Base-by-base conservation (phyloP, 2,329 filamentous ascomycete genomes). In the Monosporascus ibericus region DNA sequence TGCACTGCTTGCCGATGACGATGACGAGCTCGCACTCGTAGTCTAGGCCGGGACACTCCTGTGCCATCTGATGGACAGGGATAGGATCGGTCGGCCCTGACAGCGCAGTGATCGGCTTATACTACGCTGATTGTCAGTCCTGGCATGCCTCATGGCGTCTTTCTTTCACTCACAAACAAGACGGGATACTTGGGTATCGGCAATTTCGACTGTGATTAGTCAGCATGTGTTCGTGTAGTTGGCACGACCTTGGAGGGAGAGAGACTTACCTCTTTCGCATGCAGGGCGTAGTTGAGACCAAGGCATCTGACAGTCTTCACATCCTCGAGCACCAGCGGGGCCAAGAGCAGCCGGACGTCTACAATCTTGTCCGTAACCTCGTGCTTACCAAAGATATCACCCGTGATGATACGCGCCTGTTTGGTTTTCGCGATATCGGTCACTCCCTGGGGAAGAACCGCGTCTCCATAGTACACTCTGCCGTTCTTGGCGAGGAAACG, bases 1-100 rank as follows among this genome's bases (percentile, higher is more conserved):
- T 70, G 54, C 83, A 86, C 54, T 79, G 72, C 68, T 84, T 86
- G 24, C 86, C 86, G 56, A 92, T 89, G 8, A 92, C 75, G 38
- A 83, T 76, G 15, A 90, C 85, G 6, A 92, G 77, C 71, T 92
- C 88, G 66, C 86, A 89, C 70, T 92, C 88, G 68, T 92, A 92
- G 70, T 92, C 88, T 18, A 90, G 71, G 0, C 84, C 84, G n/a
- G 74, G 72, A 47, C 75, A 75, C 55, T 85, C 76, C 68, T 90
- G 87, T 0, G 85, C 87, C 54, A 87, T 72, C 2, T 70, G 63
- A 22, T 83, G 80, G 37, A 92, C 75, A 2, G 86, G 85, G 49
- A 90, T 85, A 1, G 83, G 74, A 59, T 87, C 84, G 2, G 69
- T 74, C 0, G 86, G 86, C 2, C 86, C 86, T 0, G 78, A 68